Evolutionary conservation across 352 stramenopile species (phyloP).

Genomic region (Elongisporangium prolatum): DNA sequence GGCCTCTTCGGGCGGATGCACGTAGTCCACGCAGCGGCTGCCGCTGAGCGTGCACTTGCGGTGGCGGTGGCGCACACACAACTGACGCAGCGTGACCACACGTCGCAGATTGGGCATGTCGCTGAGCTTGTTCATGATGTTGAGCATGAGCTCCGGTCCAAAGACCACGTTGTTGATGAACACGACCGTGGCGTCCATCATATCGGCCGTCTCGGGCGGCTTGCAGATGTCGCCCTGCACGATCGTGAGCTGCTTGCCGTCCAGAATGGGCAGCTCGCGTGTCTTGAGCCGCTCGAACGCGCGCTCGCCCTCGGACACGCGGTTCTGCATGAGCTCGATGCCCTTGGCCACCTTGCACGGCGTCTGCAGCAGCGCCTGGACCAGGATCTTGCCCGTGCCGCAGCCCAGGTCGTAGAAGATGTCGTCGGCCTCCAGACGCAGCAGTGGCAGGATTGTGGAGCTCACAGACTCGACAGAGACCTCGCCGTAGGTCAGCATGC

Average conservation of each 20-base stretch:
- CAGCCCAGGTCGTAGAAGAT: constrained; percentile 84
- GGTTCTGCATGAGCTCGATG: constrained; percentile 86
- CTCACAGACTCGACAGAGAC: constrained; percentile 66
- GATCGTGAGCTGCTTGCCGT: constrained; percentile 50
- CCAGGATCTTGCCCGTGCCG: constrained; percentile 75
- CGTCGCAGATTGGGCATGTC: constrained; percentile 55
- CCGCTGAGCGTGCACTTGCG: constrained; percentile 48
- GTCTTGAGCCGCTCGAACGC: constrained; percentile 46
- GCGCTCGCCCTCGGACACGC: constrained; percentile 49
- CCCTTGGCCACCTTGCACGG: constrained; percentile 56
- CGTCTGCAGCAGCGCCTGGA: constrained; percentile 71
- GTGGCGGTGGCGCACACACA: constrained; percentile 71
- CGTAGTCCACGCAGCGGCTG: constrained; percentile 64
- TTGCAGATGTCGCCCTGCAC: constrained; percentile 73
- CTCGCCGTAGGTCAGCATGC: constrained; percentile 80
- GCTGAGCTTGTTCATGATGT: constrained; percentile 59
- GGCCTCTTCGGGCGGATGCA: constrained; percentile 56
- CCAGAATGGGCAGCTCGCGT: constrained; percentile 32
- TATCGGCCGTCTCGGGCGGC: constrained; percentile 37
- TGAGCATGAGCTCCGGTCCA: constrained; percentile 67
- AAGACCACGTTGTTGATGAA: constrained; percentile 89
- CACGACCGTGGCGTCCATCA: constrained; percentile 75
- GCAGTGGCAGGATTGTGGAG: constrained; percentile 55
- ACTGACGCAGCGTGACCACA: constrained; percentile 72
- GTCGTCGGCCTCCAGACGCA: constrained; percentile 57